Conservation (phyloP, 2,329 filamentous ascomycete genomes). For the Ophiostoma tasmaniense region DNA sequence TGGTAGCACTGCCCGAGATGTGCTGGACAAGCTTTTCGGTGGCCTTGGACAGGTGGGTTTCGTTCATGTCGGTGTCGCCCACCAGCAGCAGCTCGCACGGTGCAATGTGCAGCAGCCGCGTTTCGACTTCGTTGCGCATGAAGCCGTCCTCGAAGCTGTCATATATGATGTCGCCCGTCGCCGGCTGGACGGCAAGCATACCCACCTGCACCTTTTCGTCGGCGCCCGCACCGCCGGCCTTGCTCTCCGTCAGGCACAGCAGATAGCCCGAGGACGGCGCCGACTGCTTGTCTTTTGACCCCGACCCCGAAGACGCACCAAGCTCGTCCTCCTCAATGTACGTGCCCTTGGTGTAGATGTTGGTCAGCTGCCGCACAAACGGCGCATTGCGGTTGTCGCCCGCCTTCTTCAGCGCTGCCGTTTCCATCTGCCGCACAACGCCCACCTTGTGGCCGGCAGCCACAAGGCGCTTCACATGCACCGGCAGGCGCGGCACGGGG, state of each 20-base stretch:
- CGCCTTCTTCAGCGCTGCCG: slow-evolving; percentile 87
- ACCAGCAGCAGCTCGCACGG: slow-evolving; percentile 94
- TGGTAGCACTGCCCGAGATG: slow-evolving; percentile 78
- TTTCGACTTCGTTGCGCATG: slow-evolving; percentile 95
- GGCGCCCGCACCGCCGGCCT: slow-evolving; percentile 53
- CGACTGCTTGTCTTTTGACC: slow-evolving; percentile 28
- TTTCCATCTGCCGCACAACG: slow-evolving; percentile 89
- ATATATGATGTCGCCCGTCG: slow-evolving; percentile 91
- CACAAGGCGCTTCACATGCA: slow-evolving; percentile 89
- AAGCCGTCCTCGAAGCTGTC: slow-evolving; percentile 96
- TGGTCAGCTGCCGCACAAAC: slow-evolving; percentile 87
- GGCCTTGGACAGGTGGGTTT: slow-evolving; percentile 58
- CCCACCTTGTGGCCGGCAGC: slow-evolving; percentile 92
- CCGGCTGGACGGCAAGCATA: slow-evolving; percentile 86
- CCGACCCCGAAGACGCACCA: slow-evolving; percentile 34
- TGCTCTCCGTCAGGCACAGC: slow-evolving; percentile 81
- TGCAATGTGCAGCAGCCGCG: slow-evolving; percentile 85
- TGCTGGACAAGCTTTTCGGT: slow-evolving; percentile 90
- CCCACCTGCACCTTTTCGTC: slow-evolving; percentile 92
- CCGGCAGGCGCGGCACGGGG: slow-evolving; percentile 79
- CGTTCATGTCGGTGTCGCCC: slow-evolving; percentile 46
- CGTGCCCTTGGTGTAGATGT: slow-evolving; percentile 95
- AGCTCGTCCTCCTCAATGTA: slow-evolving; percentile 92
- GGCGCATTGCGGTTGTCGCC: slow-evolving; percentile 91
- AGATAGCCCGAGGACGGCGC: slow-evolving; percentile 62